A percentile compares a stretch with the other conserved stretches of the same genome.
Evolutionary conservation across 495 filamentous ascomycete genomes (phyloP).

Genomic region (Cercophora sp.): DNA sequence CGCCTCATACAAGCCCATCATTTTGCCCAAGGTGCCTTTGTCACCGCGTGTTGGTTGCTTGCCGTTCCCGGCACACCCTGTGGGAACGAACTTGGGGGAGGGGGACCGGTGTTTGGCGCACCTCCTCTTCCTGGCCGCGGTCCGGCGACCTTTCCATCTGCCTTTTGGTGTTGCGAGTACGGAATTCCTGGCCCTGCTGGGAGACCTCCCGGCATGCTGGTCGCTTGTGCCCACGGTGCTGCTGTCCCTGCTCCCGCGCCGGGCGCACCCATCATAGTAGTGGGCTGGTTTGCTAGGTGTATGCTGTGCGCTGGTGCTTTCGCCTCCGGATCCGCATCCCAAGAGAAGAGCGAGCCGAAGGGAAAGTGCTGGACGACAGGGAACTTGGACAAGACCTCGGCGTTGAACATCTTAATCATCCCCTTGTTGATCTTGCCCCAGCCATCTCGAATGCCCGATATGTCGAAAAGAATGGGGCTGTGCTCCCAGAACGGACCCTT

Average conservation of each 20-base stretch:
- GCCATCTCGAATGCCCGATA: constrained; percentile 81
- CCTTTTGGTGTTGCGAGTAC: too few relatives aligned
- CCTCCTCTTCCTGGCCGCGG: too few relatives aligned
- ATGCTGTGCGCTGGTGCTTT: constrained; percentile 40
- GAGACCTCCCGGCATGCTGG: constrained; percentile 22
- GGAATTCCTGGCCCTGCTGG: constrained; percentile 25
- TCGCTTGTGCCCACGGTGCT: constrained; percentile 39
- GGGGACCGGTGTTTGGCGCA: constrained; percentile 19
- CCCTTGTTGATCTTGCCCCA: constrained; percentile 99
- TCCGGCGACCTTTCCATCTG: too few relatives aligned
- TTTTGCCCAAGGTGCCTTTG: constrained; percentile 29
- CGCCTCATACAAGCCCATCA: not conserved
- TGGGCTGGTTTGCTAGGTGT: constrained; percentile 58
- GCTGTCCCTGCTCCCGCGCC: constrained; percentile 25
- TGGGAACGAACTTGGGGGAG: constrained; percentile 19
- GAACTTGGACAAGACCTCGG: constrained; percentile 88
- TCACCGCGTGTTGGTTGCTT: constrained; percentile 30
- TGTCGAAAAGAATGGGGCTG: constrained; percentile 90
- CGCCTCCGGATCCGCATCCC: constrained; percentile 70
- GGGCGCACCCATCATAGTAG: constrained; percentile 12
- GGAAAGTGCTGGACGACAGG: constrained; percentile 97
- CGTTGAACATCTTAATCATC: constrained; percentile 97
- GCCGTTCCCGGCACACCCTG: constrained; percentile 25
- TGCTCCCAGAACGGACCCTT: constrained; percentile 98
- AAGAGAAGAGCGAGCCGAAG: constrained; percentile 83